phyloP scores from a whole-genome alignment of 2,329 filamentous ascomycete species.

The Beauveria rudraprayagi region DNA sequence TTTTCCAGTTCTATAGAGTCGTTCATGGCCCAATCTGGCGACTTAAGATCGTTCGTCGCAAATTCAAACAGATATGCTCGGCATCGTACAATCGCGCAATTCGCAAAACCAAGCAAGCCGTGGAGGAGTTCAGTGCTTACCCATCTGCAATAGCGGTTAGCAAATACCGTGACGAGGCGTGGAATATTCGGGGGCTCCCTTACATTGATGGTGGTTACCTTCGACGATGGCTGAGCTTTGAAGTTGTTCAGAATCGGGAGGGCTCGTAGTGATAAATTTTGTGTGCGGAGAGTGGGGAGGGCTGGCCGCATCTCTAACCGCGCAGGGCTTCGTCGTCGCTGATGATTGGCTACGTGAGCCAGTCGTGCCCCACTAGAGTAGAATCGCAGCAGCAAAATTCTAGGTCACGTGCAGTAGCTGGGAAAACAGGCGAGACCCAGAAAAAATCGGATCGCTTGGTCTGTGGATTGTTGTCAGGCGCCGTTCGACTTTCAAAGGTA shows the following conservation, averaged over 20 bases:
- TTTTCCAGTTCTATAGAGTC: not conserved
- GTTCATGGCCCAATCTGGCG: not conserved
- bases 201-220: slow-evolving; percentile 43
- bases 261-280: slow-evolving; percentile 32
- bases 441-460: not conserved
- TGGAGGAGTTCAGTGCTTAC: slow-evolving; percentile 38
- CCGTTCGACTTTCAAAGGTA: not conserved
- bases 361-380: slow-evolving; percentile 13
- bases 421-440: not conserved
- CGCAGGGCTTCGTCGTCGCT: slow-evolving; percentile 30
- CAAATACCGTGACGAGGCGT: slow-evolving; percentile 16
- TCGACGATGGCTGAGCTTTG: slow-evolving; percentile 35
- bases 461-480: not conserved
- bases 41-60: not conserved
- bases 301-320: slow-evolving; percentile 23
- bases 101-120: slow-evolving; percentile 5
- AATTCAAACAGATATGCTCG: not conserved
- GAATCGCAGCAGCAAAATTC: slow-evolving; percentile 6
- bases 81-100: slow-evolving; percentile 8
- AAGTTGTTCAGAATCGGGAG: slow-evolving; percentile 31
- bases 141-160: slow-evolving; percentile 47
- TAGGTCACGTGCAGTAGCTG: not conserved
- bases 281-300: slow-evolving; percentile 34
- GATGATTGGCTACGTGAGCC: slow-evolving; percentile 24
- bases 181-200: slow-evolving; percentile 22